Conservation (phyloP, 352 stramenopile genomes). For the Globisporangium okanoganense region DNA sequence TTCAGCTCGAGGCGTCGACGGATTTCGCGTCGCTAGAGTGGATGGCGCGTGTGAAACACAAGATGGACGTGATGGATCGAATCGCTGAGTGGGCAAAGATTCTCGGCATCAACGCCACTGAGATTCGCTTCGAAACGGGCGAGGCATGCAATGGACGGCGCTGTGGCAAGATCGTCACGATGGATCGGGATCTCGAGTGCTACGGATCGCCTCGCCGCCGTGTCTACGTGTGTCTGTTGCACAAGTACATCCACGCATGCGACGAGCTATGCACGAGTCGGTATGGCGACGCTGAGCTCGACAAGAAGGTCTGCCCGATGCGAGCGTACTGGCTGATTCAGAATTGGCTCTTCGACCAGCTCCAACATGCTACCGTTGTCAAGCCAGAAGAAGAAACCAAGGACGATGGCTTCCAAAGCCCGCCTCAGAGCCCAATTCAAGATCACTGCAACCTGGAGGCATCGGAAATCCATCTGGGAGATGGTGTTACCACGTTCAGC, state of each 20-base stretch:
- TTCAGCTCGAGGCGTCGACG: constrained; percentile 59
- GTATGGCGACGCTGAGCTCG: constrained; percentile 48
- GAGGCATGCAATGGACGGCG: constrained; percentile 48
- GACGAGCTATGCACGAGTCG: constrained; percentile 69
- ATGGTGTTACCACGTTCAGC: constrained; percentile 50
- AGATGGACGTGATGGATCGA: constrained; percentile 82
- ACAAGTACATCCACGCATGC: constrained; percentile 83
- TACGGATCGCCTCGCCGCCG: constrained; percentile 59
- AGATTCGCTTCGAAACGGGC: constrained; percentile 72
- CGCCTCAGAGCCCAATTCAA: background rate
- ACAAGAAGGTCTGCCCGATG: constrained; percentile 65
- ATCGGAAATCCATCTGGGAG: constrained; percentile 59
- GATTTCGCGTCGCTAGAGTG: constrained; percentile 80
- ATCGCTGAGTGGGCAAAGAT: constrained; percentile 73
- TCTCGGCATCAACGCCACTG: constrained; percentile 48
- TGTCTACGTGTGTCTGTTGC: constrained; percentile 72
- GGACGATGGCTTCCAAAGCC: constrained; percentile 13
- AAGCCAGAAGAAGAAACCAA: constrained; percentile 19
- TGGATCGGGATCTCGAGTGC: constrained; percentile 76
- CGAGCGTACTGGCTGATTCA: constrained; percentile 76
- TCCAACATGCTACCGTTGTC: constrained; percentile 24
- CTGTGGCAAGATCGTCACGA: constrained; percentile 80
- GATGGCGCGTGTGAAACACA: constrained; percentile 82
- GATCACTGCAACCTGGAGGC: constrained; percentile 30
- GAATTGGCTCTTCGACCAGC: constrained; percentile 74